A percentile compares a stretch with the other conserved stretches of the same genome.
Evolutionary conservation across 2,329 filamentous ascomycete species (phyloP).

Genomic region (Claviceps sp.): DNA sequence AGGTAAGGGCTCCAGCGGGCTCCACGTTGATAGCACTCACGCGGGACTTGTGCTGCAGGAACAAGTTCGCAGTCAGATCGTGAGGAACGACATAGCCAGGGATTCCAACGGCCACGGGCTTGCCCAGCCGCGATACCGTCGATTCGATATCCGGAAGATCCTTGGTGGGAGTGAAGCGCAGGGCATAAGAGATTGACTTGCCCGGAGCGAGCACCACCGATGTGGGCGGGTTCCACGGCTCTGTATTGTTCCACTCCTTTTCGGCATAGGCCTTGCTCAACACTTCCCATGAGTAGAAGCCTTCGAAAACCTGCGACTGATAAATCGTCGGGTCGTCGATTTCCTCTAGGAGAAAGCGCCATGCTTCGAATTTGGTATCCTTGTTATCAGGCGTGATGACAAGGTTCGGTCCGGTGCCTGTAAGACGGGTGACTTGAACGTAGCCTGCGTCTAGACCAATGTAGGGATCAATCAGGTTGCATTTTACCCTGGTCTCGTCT

Average conservation of each 20-base stretch:
- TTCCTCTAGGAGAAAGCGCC: slow-evolving; percentile 36
- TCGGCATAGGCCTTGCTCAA: slow-evolving; percentile 40
- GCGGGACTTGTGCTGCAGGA: slow-evolving; percentile 26
- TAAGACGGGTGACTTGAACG: slow-evolving; percentile 37
- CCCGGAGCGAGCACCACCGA: slow-evolving; percentile 31
- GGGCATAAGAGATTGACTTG: slow-evolving; percentile 31
- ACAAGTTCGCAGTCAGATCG: slow-evolving; percentile 32
- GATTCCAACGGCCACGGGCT: slow-evolving; percentile 36
- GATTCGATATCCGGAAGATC: slow-evolving; percentile 34
- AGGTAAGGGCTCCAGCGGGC: slow-evolving; percentile 24
- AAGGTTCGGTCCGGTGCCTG: slow-evolving; percentile 37
- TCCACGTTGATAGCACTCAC: slow-evolving; percentile 26
- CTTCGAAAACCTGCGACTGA: slow-evolving; percentile 43
- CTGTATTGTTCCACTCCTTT: slow-evolving; percentile 35
- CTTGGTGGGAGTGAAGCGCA: slow-evolving; percentile 35
- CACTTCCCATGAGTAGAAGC: slow-evolving; percentile 47
- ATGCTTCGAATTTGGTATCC: slow-evolving; percentile 36
- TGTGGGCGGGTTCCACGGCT: slow-evolving; percentile 42
- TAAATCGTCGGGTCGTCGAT: slow-evolving; percentile 27
- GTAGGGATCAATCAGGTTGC: slow-evolving; percentile 45
- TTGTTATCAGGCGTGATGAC: slow-evolving; percentile 37
- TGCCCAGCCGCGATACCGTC: slow-evolving; percentile 26
- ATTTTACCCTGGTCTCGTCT: slow-evolving; percentile 33
- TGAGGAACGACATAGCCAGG: slow-evolving; percentile 41
- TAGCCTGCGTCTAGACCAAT: slow-evolving; percentile 47